phyloP scores from a whole-genome alignment of 108 stramenopile genomes.

The Pseudonitzschia delicatissima region DNA sequence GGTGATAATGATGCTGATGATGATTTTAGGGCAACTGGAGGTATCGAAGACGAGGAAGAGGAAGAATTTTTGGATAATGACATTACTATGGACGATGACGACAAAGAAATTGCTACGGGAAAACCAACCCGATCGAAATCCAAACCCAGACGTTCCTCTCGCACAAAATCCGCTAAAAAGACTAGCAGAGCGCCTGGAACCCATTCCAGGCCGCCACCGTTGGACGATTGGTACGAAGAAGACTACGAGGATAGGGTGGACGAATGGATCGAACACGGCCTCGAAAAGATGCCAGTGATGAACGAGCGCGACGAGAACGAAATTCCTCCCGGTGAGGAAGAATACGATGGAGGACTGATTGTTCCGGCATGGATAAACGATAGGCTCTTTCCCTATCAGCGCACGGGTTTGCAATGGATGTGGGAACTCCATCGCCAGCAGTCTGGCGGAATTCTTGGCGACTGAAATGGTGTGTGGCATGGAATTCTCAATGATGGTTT shows the following conservation, averaged over 20 bases:
- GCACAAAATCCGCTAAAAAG: conserved; percentile 7
- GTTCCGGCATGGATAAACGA: conserved; percentile 84
- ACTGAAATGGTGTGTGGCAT: conserved; percentile 81
- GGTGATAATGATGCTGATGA: conserved; percentile 14
- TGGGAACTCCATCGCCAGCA: conserved; percentile 92
- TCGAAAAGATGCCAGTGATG: conserved; percentile 65
- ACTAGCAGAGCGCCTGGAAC: neutral
- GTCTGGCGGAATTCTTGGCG: conserved; percentile 92
- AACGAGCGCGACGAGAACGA: conserved; percentile 62
- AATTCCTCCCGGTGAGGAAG: conserved; percentile 54
- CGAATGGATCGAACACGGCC: conserved; percentile 70
- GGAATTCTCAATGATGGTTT: neutral
- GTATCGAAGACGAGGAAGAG: conserved; percentile 23
- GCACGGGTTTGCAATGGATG: conserved; percentile 88
- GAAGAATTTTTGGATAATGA: conserved; percentile 18
- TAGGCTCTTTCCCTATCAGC: conserved; percentile 80
- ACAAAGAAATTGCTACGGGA: conserved; percentile 10
- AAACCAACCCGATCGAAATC: neutral
- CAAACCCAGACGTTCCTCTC: too few species aligned
- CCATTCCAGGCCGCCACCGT: conserved; percentile 2
- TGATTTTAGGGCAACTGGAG: neutral
- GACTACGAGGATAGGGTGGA: conserved; percentile 83
- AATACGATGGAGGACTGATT: conserved; percentile 63
- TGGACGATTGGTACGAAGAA: conserved; percentile 74
- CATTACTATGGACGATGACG: conserved; percentile 13